Percentiles rank a stretch among this genome's conserved stretches.
Evolutionary conservation across 345 rosid genomes (phyloP).

Genomic region (Bruguiera parviflora): DNA sequence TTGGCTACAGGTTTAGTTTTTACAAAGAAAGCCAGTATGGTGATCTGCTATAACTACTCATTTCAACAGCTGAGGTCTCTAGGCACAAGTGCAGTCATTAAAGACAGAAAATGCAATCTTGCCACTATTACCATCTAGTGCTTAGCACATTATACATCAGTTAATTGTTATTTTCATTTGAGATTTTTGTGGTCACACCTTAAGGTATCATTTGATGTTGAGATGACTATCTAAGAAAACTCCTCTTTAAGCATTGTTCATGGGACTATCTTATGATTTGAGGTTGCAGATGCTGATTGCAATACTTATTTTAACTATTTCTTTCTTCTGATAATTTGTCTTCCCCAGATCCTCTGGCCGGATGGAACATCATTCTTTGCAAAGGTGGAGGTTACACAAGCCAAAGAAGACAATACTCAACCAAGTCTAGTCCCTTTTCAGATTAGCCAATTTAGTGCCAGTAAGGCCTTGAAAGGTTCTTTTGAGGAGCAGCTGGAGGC

Average conservation of each 20-base stretch:
- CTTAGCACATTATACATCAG: neutral
- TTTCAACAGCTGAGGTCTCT: too few species aligned
- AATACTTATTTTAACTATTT: neutral
- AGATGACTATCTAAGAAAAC: neutral
- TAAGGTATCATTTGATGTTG: neutral
- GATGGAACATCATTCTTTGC: conserved; percentile 71
- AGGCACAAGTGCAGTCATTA: too few species aligned
- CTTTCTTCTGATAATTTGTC: conserved; percentile 12
- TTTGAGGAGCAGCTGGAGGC: conserved; percentile 88
- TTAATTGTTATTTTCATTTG: neutral
- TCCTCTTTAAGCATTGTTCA: neutral
- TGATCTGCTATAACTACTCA: too few species aligned
- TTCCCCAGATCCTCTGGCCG: conserved; percentile 81
- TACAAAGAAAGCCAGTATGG: too few species aligned
- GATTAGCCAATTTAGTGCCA: conserved; percentile 51
- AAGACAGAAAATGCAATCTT: too few species aligned
- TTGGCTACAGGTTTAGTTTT: too few species aligned
- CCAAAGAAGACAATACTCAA: conserved; percentile 32
- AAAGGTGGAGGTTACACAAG: conserved; percentile 34
- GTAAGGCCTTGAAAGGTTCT: conserved; percentile 48
- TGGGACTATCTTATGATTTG: neutral
- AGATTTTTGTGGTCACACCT: neutral
- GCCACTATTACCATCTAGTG: neutral
- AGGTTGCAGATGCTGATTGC: neutral
- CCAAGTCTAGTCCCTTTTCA: conserved; percentile 35